These are phyloP conservation scores for Coemansia asiatica DNA, from an alignment of 192 early-diverging fungal genomes.

Conservation along the genomic window DNA sequence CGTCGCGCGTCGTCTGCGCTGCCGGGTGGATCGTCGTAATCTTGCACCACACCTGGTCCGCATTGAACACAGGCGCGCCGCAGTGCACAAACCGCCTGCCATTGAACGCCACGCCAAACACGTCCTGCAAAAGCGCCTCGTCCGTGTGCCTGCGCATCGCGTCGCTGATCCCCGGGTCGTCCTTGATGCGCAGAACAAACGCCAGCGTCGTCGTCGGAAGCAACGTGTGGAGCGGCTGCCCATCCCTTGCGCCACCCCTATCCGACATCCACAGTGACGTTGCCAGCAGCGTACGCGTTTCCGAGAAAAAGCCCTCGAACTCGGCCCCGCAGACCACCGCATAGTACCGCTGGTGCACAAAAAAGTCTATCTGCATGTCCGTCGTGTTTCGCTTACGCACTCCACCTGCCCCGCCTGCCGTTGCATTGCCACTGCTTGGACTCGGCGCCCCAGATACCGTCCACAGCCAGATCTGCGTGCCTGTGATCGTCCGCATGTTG, in stretches of 20 bases:
- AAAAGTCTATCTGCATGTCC: conserved; percentile 27
- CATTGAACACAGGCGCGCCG: conserved; percentile 28
- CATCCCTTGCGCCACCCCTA: conserved; percentile 18
- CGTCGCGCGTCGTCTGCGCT: not conserved
- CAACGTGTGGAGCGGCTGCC: conserved; percentile 25
- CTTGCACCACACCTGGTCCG: conserved; percentile 48
- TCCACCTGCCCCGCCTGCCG: not conserved
- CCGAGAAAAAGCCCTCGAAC: conserved; percentile 40
- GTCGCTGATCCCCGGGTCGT: conserved; percentile 13
- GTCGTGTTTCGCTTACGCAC: not conserved
- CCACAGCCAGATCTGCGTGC: conserved; percentile 44
- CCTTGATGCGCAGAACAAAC: conserved; percentile 41
- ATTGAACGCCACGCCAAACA: conserved; percentile 35
- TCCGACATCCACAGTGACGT: conserved; percentile 26
- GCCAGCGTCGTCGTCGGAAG: conserved; percentile 36
- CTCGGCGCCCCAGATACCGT: conserved; percentile 32
- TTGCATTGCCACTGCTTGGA: conserved; percentile 1
- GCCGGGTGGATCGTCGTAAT: conserved; percentile 13
- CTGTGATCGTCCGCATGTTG: conserved; percentile 17
- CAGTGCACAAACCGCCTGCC: conserved; percentile 13
- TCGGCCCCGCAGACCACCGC: conserved; percentile 38
- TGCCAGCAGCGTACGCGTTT: conserved; percentile 21
- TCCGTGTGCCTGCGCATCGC: conserved; percentile 22
- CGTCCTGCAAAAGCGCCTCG: conserved; percentile 20
- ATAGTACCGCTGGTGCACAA: conserved; percentile 49